phyloP scores from a whole-genome alignment of 2,329 filamentous ascomycete genomes.

The Pseudocercospora cruenta region DNA sequence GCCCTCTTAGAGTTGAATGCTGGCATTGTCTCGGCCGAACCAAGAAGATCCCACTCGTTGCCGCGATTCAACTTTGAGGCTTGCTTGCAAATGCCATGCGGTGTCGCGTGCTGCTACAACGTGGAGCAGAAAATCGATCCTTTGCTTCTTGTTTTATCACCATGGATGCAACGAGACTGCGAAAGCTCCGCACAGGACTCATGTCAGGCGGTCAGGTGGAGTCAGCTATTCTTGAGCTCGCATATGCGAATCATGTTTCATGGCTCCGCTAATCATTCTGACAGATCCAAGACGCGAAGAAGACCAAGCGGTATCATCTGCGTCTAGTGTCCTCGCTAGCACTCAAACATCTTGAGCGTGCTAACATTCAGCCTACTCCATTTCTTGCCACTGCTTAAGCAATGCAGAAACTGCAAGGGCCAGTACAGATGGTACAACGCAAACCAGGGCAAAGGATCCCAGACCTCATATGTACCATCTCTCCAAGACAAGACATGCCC shows the following conservation, averaged over 20 bases:
- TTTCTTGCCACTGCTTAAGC: constrained; percentile 49
- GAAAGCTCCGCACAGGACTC: neutral
- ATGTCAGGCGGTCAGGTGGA: neutral
- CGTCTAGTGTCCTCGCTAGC: constrained; percentile 23
- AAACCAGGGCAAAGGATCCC: constrained; percentile 57
- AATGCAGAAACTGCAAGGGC: constrained; percentile 55
- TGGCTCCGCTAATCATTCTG: neutral
- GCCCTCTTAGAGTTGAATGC: neutral
- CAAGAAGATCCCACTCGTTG: neutral
- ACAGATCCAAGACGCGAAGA: neutral
- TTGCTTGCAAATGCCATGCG: neutral
- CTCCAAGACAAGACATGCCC: constrained; percentile 52
- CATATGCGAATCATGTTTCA: neutral
- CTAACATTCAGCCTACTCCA: constrained; percentile 72
- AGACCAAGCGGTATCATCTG: neutral
- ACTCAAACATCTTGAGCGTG: constrained; percentile 63
- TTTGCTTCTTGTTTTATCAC: neutral
- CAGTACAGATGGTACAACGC: constrained; percentile 59
- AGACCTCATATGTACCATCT: constrained; percentile 54
- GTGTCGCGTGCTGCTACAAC: neutral
- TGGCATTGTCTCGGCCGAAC: neutral
- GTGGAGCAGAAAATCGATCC: neutral
- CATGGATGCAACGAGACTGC: neutral
- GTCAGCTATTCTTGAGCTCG: too few relatives aligned
- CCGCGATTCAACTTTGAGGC: neutral